Conservation (phyloP, 306 rosid species). For the Clitoria ternatea region DNA sequence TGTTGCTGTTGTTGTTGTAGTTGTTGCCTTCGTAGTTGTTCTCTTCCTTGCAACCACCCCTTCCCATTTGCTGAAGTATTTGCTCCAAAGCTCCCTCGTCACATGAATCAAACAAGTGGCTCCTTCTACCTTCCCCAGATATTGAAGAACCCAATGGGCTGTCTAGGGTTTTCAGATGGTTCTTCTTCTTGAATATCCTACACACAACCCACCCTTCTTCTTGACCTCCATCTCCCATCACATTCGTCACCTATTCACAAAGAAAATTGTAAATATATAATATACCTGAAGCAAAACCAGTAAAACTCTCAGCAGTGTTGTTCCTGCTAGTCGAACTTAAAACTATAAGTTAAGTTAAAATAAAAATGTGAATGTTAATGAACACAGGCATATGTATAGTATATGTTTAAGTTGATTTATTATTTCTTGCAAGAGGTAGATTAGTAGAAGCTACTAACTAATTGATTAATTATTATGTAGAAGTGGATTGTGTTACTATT, state of each 20-base stretch:
- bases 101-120: slow-evolving; percentile 44
- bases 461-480: too few relatives aligned
- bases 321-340: too few relatives aligned
- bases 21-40: slow-evolving; percentile 10
- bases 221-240: slow-evolving; percentile 56
- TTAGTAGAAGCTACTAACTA: too few relatives aligned
- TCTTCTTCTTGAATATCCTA: slow-evolving; percentile 89
- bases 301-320: too few relatives aligned
- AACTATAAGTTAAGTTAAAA: too few relatives aligned
- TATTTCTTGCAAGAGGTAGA: too few relatives aligned
- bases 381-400: too few relatives aligned
- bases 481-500: too few relatives aligned
- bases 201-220: slow-evolving; percentile 99
- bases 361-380: too few relatives aligned
- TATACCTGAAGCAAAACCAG: background rate
- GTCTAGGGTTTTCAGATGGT: slow-evolving; percentile 65
- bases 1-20: background rate
- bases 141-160: slow-evolving; percentile 43
- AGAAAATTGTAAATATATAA: background rate
- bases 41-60: slow-evolving; percentile 67
- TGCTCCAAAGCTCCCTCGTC: slow-evolving; percentile 73
- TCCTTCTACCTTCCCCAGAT: slow-evolving; percentile 36
- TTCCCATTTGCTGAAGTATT: slow-evolving; percentile 64
- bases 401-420: too few relatives aligned
- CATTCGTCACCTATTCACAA: slow-evolving; percentile 33